These are phyloP conservation scores for Xylariaceae sp. DNA, from an alignment of 2,329 filamentous ascomycete genomes.

Conservation along the genomic window DNA sequence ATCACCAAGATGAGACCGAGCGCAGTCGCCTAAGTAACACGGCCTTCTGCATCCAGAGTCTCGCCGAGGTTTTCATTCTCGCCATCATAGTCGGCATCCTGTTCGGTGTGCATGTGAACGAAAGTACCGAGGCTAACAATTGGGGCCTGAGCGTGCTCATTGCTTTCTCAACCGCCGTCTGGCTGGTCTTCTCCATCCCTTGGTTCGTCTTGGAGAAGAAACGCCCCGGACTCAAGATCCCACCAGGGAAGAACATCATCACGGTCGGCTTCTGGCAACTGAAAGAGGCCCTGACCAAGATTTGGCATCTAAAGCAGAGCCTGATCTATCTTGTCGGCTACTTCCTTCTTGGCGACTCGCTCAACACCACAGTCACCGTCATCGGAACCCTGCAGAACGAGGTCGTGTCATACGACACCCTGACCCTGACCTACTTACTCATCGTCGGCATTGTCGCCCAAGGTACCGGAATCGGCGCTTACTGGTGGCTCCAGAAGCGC, in stretches of 20 bases:
- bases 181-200: constrained; percentile 58
- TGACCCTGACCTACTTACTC: constrained; percentile 60
- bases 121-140: constrained; percentile 55
- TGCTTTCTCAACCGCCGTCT: constrained; percentile 59
- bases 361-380: constrained; percentile 66
- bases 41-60: constrained; percentile 58
- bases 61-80: constrained; percentile 57
- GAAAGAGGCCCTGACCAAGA: constrained; percentile 50
- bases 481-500: constrained; percentile 57
- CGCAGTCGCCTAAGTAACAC: constrained; percentile 59
- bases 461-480: constrained; percentile 55
- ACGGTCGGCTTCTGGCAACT: constrained; percentile 59
- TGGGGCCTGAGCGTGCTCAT: constrained; percentile 62
- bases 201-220: constrained; percentile 64
- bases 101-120: constrained; percentile 56
- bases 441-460: constrained; percentile 62
- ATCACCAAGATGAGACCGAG: constrained; percentile 56
- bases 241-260: constrained; percentile 41
- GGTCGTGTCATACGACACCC: constrained; percentile 59
- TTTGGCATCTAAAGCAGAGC: constrained; percentile 61
- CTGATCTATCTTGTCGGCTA: constrained; percentile 62
- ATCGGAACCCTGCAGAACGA: constrained; percentile 61
- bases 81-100: constrained; percentile 61
- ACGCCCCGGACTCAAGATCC: constrained; percentile 49
- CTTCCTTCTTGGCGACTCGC: constrained; percentile 63